Evolutionary conservation across 768 basidiomycete genomes (phyloP).

Genomic region (Russula dissimulans): DNA sequence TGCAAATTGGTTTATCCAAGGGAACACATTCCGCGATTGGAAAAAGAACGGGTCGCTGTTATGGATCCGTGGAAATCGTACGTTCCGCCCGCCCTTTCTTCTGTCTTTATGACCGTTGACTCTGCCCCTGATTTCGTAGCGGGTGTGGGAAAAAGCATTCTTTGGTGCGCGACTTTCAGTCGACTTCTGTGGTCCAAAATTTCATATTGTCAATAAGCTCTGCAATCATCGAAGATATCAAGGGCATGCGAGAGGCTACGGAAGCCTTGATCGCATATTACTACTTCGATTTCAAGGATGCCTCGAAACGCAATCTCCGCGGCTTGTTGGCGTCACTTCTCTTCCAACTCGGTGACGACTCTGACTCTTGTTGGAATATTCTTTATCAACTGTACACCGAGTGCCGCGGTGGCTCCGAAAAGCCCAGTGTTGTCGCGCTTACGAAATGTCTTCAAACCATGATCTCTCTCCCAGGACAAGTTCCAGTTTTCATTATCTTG

Average conservation of each 20-base stretch:
- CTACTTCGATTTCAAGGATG: too few species aligned
- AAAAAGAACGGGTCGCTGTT: not conserved
- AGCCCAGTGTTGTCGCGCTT: not conserved
- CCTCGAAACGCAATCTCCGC: too few species aligned
- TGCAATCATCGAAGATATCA: not conserved
- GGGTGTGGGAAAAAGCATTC: not conserved
- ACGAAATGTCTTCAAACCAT: not conserved
- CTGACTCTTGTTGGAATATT: not conserved
- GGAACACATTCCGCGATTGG: too few species aligned
- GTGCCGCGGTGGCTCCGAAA: not conserved
- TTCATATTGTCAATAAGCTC: not conserved
- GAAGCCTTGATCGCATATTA: not conserved
- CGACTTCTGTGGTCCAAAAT: not conserved
- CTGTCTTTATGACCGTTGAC: too few species aligned
- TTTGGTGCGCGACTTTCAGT: not conserved
- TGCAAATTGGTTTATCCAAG: not conserved
- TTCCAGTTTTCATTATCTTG: not conserved
- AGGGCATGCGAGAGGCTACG: not conserved
- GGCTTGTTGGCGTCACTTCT: too few species aligned
- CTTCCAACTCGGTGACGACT: too few species aligned
- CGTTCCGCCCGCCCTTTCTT: not conserved
- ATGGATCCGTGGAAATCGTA: constrained; percentile 5
- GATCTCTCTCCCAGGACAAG: not conserved
- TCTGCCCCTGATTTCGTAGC: not conserved
- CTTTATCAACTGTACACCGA: not conserved